Percentiles rank a stretch among this genome's conserved stretches.
phyloP scores from a whole-genome alignment of 768 basidiomycete species.

The Serendipita sp. region DNA sequence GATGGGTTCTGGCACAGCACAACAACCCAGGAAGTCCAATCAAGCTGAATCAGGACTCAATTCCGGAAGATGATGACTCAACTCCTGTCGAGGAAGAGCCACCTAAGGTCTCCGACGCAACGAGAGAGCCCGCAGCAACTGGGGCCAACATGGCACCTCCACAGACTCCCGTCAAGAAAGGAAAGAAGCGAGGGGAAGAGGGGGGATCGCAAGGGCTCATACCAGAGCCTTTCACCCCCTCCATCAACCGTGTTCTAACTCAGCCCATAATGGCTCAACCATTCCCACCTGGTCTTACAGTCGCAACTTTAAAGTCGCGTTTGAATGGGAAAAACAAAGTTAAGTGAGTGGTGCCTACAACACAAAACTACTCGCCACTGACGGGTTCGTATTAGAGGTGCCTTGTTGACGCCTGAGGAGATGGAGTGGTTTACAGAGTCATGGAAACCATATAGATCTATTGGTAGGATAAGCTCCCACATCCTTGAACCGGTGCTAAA shows the following conservation, averaged over 20 bases:
- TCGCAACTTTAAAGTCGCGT: constrained; percentile 39
- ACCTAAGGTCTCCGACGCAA: not conserved
- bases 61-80: not conserved
- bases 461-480: constrained; percentile 14
- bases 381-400: constrained; percentile 29
- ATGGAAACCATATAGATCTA: constrained; percentile 71
- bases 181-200: constrained; percentile 5
- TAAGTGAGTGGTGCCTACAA: constrained; percentile 31
- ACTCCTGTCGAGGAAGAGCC: not conserved
- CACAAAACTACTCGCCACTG: not conserved
- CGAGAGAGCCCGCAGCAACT: constrained; percentile 6
- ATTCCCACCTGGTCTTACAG: constrained; percentile 44
- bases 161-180: constrained; percentile 20
- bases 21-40: constrained; percentile 14
- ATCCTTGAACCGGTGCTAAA: too few relatives aligned
- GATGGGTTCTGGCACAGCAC: constrained; percentile 53
- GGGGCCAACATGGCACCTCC: constrained; percentile 11
- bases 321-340: constrained; percentile 52
- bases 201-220: not conserved
- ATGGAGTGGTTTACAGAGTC: constrained; percentile 59
- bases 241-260: constrained; percentile 36
- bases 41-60: not conserved
- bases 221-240: constrained; percentile 50
- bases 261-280: constrained; percentile 20
- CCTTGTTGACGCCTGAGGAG: constrained; percentile 59